Conservation (phyloP, 1,284 basidiomycete species). For the Cryptococcus floricola region DNA sequence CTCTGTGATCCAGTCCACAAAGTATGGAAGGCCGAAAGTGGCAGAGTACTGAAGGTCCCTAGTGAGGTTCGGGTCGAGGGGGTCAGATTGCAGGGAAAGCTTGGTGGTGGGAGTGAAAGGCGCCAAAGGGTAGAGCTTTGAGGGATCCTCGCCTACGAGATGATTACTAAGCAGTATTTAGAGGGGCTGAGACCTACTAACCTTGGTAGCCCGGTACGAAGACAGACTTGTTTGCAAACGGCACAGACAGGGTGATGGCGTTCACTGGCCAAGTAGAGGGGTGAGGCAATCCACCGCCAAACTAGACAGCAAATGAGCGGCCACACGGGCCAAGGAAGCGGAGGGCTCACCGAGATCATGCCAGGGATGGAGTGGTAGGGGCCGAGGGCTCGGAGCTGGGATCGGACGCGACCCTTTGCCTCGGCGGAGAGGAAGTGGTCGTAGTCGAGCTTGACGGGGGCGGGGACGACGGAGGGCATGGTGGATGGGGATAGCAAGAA, state of each 20-base stretch:
- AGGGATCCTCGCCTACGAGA: neutral
- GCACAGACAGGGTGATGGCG: constrained; percentile 31
- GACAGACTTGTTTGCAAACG: constrained; percentile 26
- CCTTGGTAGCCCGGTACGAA: constrained; percentile 31
- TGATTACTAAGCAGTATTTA: no score
- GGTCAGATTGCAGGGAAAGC: neutral
- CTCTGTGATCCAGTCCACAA: constrained; percentile 25
- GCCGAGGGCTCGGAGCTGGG: constrained; percentile 13
- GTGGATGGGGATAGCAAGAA: no score
- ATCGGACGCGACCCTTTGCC: constrained; percentile 10
- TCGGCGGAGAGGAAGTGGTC: constrained; percentile 12
- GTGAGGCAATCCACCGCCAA: constrained; percentile 29
- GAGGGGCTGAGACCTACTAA: constrained; percentile 5
- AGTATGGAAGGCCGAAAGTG: constrained; percentile 24
- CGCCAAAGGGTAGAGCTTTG: constrained; percentile 15
- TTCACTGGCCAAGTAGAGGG: constrained; percentile 32
- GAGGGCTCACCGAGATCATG: constrained; percentile 15
- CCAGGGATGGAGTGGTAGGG: constrained; percentile 18
- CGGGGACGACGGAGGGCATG: constrained; percentile 5
- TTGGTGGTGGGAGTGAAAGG: constrained; percentile 18
- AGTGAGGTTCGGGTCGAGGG: constrained; percentile 20
- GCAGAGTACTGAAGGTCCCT: constrained; percentile 28
- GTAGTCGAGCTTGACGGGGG: constrained; percentile 14
- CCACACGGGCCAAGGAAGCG: neutral
- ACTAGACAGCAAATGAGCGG: constrained; percentile 8